Evolutionary conservation across 1,139 yeast species (phyloP).

Genomic region (Candida freyschussii): DNA sequence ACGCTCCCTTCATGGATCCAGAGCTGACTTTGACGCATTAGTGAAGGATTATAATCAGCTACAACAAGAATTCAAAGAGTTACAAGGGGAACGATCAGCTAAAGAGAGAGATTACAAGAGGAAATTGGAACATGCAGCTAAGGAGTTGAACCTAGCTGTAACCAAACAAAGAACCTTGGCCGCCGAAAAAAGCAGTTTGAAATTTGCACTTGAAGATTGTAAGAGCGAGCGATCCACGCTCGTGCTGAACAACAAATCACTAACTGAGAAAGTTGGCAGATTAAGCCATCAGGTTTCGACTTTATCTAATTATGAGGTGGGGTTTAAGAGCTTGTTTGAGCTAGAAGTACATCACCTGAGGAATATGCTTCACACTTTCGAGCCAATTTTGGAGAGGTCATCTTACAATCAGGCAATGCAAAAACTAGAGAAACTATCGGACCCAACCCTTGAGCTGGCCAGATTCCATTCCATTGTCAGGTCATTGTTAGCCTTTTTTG

Average conservation of each 20-base stretch:
- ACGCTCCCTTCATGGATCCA: conserved; percentile 28
- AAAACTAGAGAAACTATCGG: conserved; percentile 42
- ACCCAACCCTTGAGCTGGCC: conserved; percentile 28
- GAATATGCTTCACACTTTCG: conserved; percentile 42
- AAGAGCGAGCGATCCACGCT: conserved; percentile 36
- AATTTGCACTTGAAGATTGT: conserved; percentile 38
- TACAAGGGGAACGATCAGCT: conserved; percentile 18
- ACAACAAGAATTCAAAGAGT: conserved; percentile 28
- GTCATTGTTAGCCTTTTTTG: conserved; percentile 52
- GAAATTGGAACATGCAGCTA: conserved; percentile 32
- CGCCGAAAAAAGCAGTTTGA: conserved; percentile 45
- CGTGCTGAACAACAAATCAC: conserved; percentile 31
- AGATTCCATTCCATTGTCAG: conserved; percentile 44
- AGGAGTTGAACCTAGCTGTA: conserved; percentile 39
- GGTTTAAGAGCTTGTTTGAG: conserved; percentile 36
- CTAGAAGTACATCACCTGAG: conserved; percentile 38
- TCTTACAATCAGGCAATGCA: conserved; percentile 54
- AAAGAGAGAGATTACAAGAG: conserved; percentile 25
- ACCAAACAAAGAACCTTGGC: conserved; percentile 45
- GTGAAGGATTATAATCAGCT: conserved; percentile 30
- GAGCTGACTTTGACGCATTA: conserved; percentile 29
- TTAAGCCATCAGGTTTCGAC: conserved; percentile 22
- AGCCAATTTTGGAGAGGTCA: conserved; percentile 51
- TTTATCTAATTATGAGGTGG: conserved; percentile 33
- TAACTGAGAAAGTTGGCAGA: conserved; percentile 32